phyloP scores from a whole-genome alignment of 31 red algal genomes.

The Odonthalia washingtoniensis region DNA sequence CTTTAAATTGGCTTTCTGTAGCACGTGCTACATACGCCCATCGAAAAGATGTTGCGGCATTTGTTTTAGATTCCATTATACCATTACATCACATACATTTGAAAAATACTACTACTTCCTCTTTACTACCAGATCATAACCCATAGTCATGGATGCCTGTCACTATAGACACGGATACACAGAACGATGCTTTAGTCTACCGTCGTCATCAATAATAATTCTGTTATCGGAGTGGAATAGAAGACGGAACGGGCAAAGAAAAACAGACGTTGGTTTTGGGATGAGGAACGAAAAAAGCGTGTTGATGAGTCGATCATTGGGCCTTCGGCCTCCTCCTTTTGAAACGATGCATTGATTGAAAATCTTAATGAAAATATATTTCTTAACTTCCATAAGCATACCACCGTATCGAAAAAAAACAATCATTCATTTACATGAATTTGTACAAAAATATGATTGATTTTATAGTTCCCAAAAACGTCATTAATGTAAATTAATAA shows the following conservation, averaged over 20 bases:
- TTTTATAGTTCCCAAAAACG: too few species aligned
- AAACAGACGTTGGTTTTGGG: constrained; percentile 76
- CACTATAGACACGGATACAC: background rate
- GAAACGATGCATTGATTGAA: too few species aligned
- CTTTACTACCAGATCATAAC: background rate
- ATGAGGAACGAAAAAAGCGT: constrained; percentile 39
- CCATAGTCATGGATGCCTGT: constrained; percentile 9
- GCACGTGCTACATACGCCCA: background rate
- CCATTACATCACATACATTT: background rate
- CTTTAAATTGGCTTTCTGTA: background rate
- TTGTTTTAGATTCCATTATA: background rate
- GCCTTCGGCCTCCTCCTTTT: too few species aligned
- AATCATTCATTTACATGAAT: too few species aligned
- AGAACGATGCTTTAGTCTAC: constrained; percentile 21
- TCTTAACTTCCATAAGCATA: too few species aligned
- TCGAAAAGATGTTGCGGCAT: background rate
- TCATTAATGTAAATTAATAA: too few species aligned
- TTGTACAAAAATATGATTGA: too few species aligned
- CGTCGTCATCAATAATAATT: constrained; percentile 87
- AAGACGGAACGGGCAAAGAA: constrained; percentile 71
- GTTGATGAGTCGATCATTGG: too few species aligned
- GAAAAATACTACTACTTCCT: background rate
- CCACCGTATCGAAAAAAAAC: too few species aligned
- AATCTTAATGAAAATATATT: too few species aligned
- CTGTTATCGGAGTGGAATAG: constrained; percentile 71